Percentiles rank a stretch among this genome's conserved stretches.
Conservation (phyloP, 345 rosid genomes). For the Eucalyptus caleyi region DNA sequence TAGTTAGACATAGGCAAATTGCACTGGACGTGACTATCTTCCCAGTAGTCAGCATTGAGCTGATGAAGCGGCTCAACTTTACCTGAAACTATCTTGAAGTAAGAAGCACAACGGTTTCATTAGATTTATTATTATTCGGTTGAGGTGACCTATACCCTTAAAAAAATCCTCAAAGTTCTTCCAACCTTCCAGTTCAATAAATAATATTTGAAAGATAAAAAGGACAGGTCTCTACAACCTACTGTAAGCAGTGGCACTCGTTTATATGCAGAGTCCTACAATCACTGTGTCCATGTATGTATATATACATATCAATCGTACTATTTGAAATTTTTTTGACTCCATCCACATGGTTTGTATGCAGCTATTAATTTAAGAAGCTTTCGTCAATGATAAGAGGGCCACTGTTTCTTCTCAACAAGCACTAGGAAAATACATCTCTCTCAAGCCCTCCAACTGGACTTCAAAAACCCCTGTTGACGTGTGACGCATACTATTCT, state of each 20-base stretch:
- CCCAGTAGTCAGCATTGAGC: neutral
- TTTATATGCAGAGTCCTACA: neutral
- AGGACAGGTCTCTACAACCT: neutral
- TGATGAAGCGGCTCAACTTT: neutral
- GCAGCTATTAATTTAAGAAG: neutral
- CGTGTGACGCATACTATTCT: neutral
- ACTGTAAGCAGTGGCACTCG: neutral
- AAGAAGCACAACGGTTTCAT: neutral
- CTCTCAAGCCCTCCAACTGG: neutral
- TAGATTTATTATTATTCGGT: neutral
- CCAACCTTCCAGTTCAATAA: neutral
- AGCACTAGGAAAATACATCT: neutral
- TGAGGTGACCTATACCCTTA: neutral
- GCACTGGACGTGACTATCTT: neutral
- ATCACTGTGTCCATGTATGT: neutral
- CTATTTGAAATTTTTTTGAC: neutral
- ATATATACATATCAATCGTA: neutral
- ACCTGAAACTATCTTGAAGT: neutral
- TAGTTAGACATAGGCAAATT: neutral
- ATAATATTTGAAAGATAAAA: neutral
- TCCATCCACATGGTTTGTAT: neutral
- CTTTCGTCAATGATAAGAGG: neutral
- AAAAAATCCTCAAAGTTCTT: neutral
- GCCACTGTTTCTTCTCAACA: neutral
- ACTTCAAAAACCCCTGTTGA: neutral